Evolutionary conservation across 108 stramenopile genomes (phyloP).

Genomic region (Cyclostephanos invisitatus): DNA sequence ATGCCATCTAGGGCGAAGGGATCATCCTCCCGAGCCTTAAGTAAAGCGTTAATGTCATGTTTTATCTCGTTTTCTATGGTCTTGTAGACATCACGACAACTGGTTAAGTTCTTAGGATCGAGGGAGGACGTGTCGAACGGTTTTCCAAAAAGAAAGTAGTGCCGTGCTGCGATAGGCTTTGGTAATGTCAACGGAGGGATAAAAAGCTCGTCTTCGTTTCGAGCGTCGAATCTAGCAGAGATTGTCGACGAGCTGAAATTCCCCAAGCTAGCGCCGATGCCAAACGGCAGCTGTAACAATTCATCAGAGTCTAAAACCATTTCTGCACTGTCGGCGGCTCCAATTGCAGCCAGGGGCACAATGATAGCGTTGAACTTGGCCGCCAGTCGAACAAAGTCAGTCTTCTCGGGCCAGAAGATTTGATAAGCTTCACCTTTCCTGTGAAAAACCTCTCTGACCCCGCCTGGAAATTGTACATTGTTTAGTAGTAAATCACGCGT

Average conservation of each 20-base stretch:
- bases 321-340: conserved; percentile 80
- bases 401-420: conserved; percentile 92
- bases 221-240: conserved; percentile 67
- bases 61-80: conserved; percentile 64
- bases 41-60: conserved; percentile 72
- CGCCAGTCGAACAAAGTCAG: conserved; percentile 92
- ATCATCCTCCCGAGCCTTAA: conserved; percentile 74
- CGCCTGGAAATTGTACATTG: conserved; percentile 49
- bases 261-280: conserved; percentile 64
- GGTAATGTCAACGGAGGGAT: conserved; percentile 73
- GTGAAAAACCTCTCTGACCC: conserved; percentile 86
- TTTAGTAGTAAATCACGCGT: not conserved
- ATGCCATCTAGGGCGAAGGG: conserved; percentile 48
- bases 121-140: conserved; percentile 59
- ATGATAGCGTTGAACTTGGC: conserved; percentile 92
- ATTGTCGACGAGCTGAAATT: conserved; percentile 48
- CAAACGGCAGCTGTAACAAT: conserved; percentile 69
- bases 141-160: conserved; percentile 88
- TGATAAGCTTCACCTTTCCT: conserved; percentile 82
- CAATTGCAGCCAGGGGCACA: conserved; percentile 88
- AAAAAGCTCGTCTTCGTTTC: conserved; percentile 68
- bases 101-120: conserved; percentile 66
- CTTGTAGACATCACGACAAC: conserved; percentile 60
- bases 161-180: conserved; percentile 66
- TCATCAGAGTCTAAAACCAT: conserved; percentile 70